phyloP scores from a whole-genome alignment of 176 grass and related monocot genomes.

The Eragrostis curvula region DNA sequence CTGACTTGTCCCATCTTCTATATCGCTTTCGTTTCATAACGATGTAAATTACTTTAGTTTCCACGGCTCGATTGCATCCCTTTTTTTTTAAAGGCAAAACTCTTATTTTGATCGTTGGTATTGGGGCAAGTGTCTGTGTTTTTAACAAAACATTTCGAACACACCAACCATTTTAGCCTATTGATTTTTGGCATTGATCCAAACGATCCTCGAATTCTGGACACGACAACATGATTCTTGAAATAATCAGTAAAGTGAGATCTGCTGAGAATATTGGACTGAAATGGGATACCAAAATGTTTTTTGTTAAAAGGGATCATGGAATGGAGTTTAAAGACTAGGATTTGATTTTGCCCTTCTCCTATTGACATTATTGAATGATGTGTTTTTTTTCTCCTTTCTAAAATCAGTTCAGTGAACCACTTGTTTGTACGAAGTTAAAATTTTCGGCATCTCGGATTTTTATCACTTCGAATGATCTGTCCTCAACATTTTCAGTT shows the following conservation, averaged over 20 bases:
- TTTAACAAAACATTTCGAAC: too few species aligned
- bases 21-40: not conserved
- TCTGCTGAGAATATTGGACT: not conserved
- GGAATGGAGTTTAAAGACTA: too few species aligned
- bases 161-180: not conserved
- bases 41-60: not conserved
- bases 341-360: not conserved
- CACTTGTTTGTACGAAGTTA: slow-evolving; percentile 9
- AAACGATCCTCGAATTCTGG: not conserved
- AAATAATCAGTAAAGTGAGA: not conserved
- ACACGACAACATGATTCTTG: not conserved
- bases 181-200: not conserved
- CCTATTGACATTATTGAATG: slow-evolving; percentile 3
- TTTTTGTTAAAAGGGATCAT: not conserved
- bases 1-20: not conserved
- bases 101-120: not conserved
- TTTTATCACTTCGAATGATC: not conserved
- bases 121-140: not conserved
- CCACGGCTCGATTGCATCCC: not conserved
- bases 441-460: not conserved
- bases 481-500: slow-evolving; percentile 2
- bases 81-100: not conserved
- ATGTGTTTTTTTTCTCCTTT: not conserved
- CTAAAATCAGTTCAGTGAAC: not conserved
- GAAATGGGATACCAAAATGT: not conserved